Evolutionary conservation across 257 asterid genomes (phyloP).

Genomic region (Misopates orontium): DNA sequence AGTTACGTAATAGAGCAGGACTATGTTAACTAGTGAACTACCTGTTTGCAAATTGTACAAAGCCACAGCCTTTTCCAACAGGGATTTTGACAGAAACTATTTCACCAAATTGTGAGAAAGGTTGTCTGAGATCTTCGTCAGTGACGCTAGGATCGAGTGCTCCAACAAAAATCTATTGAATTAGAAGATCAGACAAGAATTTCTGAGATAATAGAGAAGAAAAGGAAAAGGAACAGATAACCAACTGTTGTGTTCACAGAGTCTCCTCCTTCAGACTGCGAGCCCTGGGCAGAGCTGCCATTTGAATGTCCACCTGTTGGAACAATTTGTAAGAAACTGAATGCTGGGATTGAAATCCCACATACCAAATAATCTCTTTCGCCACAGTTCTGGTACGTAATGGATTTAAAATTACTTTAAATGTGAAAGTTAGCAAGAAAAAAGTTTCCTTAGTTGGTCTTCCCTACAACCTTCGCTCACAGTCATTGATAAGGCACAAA

Average conservation of each 20-base stretch:
- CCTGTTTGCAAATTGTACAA: slow-evolving; percentile 88
- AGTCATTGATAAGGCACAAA: no score
- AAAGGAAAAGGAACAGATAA: slow-evolving; percentile 33
- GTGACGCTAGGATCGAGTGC: slow-evolving; percentile 81
- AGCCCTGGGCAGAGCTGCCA: slow-evolving; percentile 67
- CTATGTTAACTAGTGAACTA: slow-evolving; percentile 23
- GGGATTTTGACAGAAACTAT: slow-evolving; percentile 82
- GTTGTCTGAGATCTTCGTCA: slow-evolving; percentile 86
- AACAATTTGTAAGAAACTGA: no score
- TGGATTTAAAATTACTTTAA: no score
- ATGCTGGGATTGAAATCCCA: no score
- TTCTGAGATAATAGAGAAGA: slow-evolving; percentile 19
- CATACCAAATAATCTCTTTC: no score
- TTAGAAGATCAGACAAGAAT: slow-evolving; percentile 32
- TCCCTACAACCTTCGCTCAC: no score
- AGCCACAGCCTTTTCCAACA: slow-evolving; percentile 91
- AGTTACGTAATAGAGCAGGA: neutral
- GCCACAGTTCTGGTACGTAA: no score
- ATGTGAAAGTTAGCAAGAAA: no score
- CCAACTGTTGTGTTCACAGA: slow-evolving; percentile 83
- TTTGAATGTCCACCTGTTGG: slow-evolving; percentile 70
- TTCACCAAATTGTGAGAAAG: slow-evolving; percentile 82
- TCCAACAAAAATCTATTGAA: slow-evolving; percentile 84
- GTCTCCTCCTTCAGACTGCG: slow-evolving; percentile 79
- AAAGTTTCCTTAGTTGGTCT: no score